These are phyloP conservation scores for Pichia scutulata DNA, from an alignment of 805 yeast genomes.

Conservation along the genomic window DNA sequence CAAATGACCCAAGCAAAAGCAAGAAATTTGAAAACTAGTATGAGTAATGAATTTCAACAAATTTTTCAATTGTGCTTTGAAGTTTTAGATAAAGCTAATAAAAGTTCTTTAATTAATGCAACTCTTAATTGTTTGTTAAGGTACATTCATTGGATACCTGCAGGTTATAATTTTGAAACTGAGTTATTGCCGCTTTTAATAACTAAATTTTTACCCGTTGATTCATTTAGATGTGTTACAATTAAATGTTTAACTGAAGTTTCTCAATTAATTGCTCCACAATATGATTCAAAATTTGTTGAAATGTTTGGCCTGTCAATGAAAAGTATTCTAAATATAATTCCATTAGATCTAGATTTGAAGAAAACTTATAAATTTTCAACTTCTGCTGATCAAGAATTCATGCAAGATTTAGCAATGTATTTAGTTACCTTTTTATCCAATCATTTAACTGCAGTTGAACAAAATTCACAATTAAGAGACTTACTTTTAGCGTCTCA, in stretches of 20 bases:
- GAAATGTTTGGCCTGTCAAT: conserved; percentile 65
- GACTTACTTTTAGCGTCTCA: conserved; percentile 66
- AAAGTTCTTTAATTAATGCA: conserved; percentile 74
- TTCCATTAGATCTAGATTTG: conserved; percentile 70
- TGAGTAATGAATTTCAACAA: conserved; percentile 87
- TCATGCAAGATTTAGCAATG: conserved; percentile 91
- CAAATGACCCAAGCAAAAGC: conserved; percentile 97
- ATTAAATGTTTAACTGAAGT: conserved; percentile 92
- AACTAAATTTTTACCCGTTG: conserved; percentile 66
- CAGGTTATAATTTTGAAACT: conserved; percentile 84
- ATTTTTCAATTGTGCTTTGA: conserved; percentile 91
- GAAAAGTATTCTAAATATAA: conserved; percentile 56
- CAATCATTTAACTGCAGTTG: conserved; percentile 61
- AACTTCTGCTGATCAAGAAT: conserved; percentile 79
- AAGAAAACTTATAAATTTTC: conserved; percentile 67
- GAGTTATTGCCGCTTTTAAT: conserved; percentile 65
- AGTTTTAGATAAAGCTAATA: conserved; percentile 82
- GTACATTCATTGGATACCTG: conserved; percentile 92
- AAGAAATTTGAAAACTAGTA: conserved; percentile 66
- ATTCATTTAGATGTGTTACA: conserved; percentile 74
- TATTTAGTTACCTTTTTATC: conserved; percentile 78
- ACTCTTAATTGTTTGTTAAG: conserved; percentile 76
- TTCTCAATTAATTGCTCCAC: conserved; percentile 55
- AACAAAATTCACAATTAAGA: conserved; percentile 41
- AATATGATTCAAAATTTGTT: conserved; percentile 51